These are phyloP conservation scores for Dictyostelium capitatum DNA, from an alignment of 78 protist genomes.

Conservation along the genomic window DNA sequence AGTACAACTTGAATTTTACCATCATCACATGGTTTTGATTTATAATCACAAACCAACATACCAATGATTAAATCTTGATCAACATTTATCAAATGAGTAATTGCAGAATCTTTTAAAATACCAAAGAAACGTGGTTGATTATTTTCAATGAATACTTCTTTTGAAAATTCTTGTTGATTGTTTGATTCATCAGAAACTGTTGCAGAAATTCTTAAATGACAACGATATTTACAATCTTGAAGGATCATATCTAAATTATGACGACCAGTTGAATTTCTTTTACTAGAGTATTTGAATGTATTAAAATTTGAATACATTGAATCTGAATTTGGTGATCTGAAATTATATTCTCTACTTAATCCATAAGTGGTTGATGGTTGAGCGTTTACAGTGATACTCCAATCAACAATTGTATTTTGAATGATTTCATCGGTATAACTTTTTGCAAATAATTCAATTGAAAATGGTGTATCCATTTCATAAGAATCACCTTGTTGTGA, in stretches of 20 bases:
- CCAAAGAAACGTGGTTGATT: not conserved
- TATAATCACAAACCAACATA: not conserved
- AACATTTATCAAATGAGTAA: slow-evolving; percentile 11
- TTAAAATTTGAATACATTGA: not conserved
- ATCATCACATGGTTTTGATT: not conserved
- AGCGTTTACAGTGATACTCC: not conserved
- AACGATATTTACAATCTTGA: not conserved
- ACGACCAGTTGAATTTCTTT: slow-evolving; percentile 7
- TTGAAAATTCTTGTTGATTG: not conserved
- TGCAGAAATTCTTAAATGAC: not conserved
- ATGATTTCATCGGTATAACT: slow-evolving; percentile 28
- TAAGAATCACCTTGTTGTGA: not conserved
- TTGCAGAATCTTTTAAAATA: not conserved
- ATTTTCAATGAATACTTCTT: not conserved
- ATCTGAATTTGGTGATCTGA: not conserved
- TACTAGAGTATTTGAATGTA: not conserved
- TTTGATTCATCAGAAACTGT: slow-evolving; percentile 8
- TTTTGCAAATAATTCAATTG: slow-evolving; percentile 11
- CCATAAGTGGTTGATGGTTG: not conserved
- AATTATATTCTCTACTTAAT: not conserved
- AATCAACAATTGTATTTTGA: slow-evolving; percentile 47
- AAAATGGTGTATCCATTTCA: slow-evolving; percentile 19
- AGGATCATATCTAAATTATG: slow-evolving; percentile 27
- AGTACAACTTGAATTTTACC: slow-evolving; percentile 3
- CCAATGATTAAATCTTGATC: not conserved